These are phyloP conservation scores for Talaromyces atroroseus DNA, from an alignment of 2,329 filamentous ascomycete genomes.

Conservation along the genomic window DNA sequence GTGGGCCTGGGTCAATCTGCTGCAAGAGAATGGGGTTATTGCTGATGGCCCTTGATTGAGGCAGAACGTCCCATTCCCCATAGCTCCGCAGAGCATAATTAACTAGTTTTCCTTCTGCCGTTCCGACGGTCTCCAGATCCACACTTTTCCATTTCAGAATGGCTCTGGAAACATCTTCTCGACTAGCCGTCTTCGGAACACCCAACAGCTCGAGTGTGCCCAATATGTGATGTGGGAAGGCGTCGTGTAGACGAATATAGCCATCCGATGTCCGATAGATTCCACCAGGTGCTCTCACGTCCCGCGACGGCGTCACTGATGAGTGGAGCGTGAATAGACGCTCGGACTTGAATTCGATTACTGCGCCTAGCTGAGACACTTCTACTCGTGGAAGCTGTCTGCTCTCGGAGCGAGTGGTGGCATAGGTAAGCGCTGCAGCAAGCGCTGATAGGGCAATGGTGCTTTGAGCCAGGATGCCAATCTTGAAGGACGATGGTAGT, in stretches of 20 bases:
- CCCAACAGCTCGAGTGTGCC: conserved; percentile 43
- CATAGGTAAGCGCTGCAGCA: conserved; percentile 44
- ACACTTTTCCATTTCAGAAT: conserved; percentile 37
- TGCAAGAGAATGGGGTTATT: conserved; percentile 45
- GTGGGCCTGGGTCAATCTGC: conserved; percentile 24
- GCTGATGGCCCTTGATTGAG: conserved; percentile 42
- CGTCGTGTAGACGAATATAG: conserved; percentile 52
- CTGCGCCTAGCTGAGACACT: conserved; percentile 44
- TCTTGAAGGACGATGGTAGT: conserved; percentile 50
- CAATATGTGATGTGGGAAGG: conserved; percentile 47
- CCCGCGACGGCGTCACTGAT: conserved; percentile 23
- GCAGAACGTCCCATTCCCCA: conserved; percentile 47
- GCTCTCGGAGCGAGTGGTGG: conserved; percentile 27
- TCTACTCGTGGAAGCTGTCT: conserved; percentile 32
- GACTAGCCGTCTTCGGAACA: conserved; percentile 18
- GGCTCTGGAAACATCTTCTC: conserved; percentile 35
- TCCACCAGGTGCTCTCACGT: conserved; percentile 46
- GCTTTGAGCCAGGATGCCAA: conserved; percentile 49
- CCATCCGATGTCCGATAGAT: conserved; percentile 45
- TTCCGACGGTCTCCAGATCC: conserved; percentile 43
- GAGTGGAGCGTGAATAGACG: conserved; percentile 44
- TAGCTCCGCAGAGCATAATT: conserved; percentile 43
- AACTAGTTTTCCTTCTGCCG: not conserved
- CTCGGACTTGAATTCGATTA: conserved; percentile 51
- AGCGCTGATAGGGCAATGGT: conserved; percentile 50